Conservation (phyloP, 1,284 basidiomycete genomes). For the Agroathelia rolfsii region DNA sequence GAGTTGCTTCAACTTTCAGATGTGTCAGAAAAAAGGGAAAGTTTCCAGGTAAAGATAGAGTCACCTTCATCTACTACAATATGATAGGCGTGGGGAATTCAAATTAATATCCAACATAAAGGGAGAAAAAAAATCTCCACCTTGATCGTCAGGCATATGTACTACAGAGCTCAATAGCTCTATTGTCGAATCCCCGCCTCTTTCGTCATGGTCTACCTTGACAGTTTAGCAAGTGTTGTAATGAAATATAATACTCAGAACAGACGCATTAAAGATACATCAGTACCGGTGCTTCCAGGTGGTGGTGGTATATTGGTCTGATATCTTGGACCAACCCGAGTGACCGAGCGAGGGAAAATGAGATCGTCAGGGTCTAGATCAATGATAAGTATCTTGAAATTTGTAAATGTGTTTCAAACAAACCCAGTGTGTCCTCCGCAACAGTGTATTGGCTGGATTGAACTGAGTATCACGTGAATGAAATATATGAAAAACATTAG, state of each 20-base stretch:
- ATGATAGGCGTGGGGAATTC: constrained; percentile 11
- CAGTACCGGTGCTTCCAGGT: constrained; percentile 33
- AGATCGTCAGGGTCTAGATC: constrained; percentile 80
- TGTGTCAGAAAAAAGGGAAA: constrained; percentile 11
- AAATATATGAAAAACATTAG: neutral
- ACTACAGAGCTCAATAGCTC: constrained; percentile 59
- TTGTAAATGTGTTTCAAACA: constrained; percentile 13
- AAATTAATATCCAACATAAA: constrained; percentile 11
- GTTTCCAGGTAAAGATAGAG: constrained; percentile 10
- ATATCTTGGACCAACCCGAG: constrained; percentile 79
- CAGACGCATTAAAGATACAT: constrained; percentile 27
- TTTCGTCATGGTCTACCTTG: constrained; percentile 32
- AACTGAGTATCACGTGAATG: constrained; percentile 6
- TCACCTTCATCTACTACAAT: constrained; percentile 41
- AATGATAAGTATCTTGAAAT: constrained; percentile 15
- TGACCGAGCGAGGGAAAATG: constrained; percentile 87
- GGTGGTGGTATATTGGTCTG: constrained; percentile 57
- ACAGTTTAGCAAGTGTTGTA: neutral
- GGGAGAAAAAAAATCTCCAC: constrained; percentile 29
- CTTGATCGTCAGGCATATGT: constrained; percentile 52
- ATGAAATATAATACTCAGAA: constrained; percentile 3
- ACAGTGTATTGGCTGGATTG: constrained; percentile 70
- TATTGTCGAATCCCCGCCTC: constrained; percentile 68
- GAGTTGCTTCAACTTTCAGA: constrained; percentile 66
- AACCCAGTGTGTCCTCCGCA: constrained; percentile 85